Evolutionary conservation across 331 rosid genomes (phyloP).

Genomic region (Phaseolus coccineus): DNA sequence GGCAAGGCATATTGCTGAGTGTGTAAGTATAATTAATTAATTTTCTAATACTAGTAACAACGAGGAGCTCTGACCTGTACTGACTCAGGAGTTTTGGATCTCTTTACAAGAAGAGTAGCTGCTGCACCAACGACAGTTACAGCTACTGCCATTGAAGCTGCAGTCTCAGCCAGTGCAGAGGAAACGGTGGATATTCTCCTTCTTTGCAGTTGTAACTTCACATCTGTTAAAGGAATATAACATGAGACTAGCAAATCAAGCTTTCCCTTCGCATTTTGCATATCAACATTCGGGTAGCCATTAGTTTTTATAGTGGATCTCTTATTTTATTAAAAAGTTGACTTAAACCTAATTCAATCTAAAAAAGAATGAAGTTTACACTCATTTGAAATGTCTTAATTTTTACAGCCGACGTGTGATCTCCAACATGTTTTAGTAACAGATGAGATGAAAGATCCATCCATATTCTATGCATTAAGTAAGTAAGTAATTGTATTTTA

Average conservation of each 20-base stretch:
- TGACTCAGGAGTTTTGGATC: conserved; percentile 67
- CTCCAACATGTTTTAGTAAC: neutral
- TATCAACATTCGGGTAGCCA: conserved; percentile 19
- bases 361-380: too few species aligned
- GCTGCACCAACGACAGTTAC: conserved; percentile 87
- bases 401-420: too few species aligned
- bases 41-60: neutral
- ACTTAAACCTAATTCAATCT: too few species aligned
- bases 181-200: conserved; percentile 55
- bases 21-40: neutral
- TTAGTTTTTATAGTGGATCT: conserved; percentile 9
- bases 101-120: conserved; percentile 70
- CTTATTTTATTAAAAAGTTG: neutral
- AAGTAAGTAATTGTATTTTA: neutral
- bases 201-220: conserved; percentile 61
- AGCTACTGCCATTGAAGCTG: conserved; percentile 82
- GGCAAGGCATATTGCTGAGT: neutral
- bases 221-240: conserved; percentile 45
- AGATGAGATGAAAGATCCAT: too few species aligned
- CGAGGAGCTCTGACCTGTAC: conserved; percentile 23
- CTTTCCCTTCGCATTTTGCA: conserved; percentile 19
- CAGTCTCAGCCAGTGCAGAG: conserved; percentile 83
- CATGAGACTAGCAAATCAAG: conserved; percentile 32
- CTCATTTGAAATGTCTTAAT: too few species aligned
- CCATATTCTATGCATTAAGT: neutral